Evolutionary conservation across 768 basidiomycete genomes (phyloP).

Genomic region (Fomitopsis pulvina): DNA sequence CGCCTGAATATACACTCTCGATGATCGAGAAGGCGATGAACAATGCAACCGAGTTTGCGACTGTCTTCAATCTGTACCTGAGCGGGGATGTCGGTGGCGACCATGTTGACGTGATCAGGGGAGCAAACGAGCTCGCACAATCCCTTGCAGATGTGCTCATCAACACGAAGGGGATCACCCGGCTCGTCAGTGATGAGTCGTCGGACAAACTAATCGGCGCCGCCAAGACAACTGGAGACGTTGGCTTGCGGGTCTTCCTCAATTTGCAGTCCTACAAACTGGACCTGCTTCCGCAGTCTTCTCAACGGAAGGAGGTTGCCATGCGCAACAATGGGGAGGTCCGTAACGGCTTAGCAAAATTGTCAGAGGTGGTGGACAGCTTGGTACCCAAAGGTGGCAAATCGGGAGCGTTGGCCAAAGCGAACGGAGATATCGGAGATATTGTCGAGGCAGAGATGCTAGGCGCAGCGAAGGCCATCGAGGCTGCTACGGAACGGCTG

Average conservation of each 20-base stretch:
- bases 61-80: slow-evolving; percentile 87
- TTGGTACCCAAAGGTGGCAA: slow-evolving; percentile 82
- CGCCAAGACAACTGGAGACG: slow-evolving; percentile 83
- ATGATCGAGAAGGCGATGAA: slow-evolving; percentile 97
- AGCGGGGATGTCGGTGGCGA: slow-evolving; percentile 85
- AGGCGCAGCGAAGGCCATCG: slow-evolving; percentile 89
- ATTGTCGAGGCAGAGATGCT: slow-evolving; percentile 97
- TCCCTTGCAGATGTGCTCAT: slow-evolving; percentile 85
- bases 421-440: slow-evolving; percentile 92
- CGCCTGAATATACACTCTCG: slow-evolving; percentile 95
- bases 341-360: slow-evolving; percentile 71
- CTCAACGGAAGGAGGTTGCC: slow-evolving; percentile 77
- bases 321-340: slow-evolving; percentile 86
- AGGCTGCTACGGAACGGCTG: slow-evolving; percentile 82
- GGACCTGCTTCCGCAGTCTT: slow-evolving; percentile 60
- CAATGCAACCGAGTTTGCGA: slow-evolving; percentile 94
- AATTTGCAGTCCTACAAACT: slow-evolving; percentile 96
- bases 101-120: slow-evolving; percentile 96
- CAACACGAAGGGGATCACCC: slow-evolving; percentile 94
- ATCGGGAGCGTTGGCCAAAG: slow-evolving; percentile 57
- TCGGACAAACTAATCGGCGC: slow-evolving; percentile 83
- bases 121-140: slow-evolving; percentile 95
- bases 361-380: slow-evolving; percentile 83
- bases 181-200: slow-evolving; percentile 83
- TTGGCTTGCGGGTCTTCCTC: slow-evolving; percentile 87